These are phyloP conservation scores for Colletotrichum euphorbiae DNA, from an alignment of 2,329 filamentous ascomycete species.

Conservation along the genomic window DNA sequence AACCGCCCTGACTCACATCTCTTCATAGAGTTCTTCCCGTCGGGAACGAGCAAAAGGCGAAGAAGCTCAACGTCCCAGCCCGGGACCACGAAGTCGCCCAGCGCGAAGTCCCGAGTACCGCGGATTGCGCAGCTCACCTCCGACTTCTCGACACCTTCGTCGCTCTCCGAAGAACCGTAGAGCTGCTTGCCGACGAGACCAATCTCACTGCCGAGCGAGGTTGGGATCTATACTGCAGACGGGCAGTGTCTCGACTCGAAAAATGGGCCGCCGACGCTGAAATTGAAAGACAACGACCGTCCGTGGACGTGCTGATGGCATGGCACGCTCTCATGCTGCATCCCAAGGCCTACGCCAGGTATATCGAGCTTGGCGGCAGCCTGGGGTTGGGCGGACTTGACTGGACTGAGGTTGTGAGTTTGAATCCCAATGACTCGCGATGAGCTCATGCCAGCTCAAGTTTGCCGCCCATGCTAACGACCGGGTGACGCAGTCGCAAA, in stretches of 20 bases:
- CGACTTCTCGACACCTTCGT: slow-evolving; percentile 70
- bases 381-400: slow-evolving; percentile 27
- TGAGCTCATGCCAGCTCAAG: not conserved
- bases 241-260: slow-evolving; percentile 45
- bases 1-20: not conserved
- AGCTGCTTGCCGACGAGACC: slow-evolving; percentile 36
- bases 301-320: slow-evolving; percentile 51
- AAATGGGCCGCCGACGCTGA: slow-evolving; percentile 9
- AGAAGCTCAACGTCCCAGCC: not conserved
- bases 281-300: slow-evolving; percentile 35
- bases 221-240: slow-evolving; percentile 45
- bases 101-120: slow-evolving; percentile 39
- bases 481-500: not conserved
- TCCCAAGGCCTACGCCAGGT: slow-evolving; percentile 41
- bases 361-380: slow-evolving; percentile 24
- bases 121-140: slow-evolving; percentile 65
- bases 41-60: slow-evolving; percentile 14
- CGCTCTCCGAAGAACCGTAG: slow-evolving; percentile 55
- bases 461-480: not conserved
- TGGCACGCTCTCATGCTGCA: slow-evolving; percentile 53
- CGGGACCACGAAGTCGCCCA: not conserved
- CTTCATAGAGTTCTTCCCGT: not conserved
- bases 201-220: slow-evolving; percentile 36
- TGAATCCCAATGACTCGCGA: not conserved
- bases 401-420: slow-evolving; percentile 34